phyloP scores from a whole-genome alignment of 495 filamentous ascomycete species.

The Annulohypoxylon bovei region DNA sequence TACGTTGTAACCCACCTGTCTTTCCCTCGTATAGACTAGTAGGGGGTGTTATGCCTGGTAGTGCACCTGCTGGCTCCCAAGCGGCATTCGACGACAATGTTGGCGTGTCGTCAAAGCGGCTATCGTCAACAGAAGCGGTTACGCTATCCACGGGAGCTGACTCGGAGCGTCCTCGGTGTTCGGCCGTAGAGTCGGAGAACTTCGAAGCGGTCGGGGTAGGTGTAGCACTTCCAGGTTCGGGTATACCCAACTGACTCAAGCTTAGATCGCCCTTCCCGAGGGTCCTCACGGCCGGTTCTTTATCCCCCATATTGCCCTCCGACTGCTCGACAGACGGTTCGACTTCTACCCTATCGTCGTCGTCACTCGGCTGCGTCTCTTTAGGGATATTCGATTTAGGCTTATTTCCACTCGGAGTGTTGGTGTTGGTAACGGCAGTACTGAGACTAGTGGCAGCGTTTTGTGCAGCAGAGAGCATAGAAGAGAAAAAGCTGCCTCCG shows the following conservation, averaged over 20 bases:
- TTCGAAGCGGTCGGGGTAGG: constrained; percentile 53
- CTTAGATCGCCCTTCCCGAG: constrained; percentile 89
- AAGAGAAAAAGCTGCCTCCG: constrained; percentile 84
- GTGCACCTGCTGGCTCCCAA: constrained; percentile 61
- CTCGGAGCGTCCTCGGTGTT: constrained; percentile 53
- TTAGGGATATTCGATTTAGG: constrained; percentile 48
- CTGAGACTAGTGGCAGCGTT: constrained; percentile 89
- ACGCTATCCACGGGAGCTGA: constrained; percentile 55
- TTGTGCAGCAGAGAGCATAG: constrained; percentile 90
- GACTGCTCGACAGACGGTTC: constrained; percentile 52
- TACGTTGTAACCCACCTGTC: constrained; percentile 69
- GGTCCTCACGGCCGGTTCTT: constrained; percentile 85
- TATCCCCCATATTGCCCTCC: constrained; percentile 60
- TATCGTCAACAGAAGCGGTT: constrained; percentile 32
- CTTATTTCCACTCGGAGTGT: constrained; percentile 54
- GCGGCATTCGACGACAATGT: constrained; percentile 53
- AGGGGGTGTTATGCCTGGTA: constrained; percentile 71
- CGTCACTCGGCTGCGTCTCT: constrained; percentile 46
- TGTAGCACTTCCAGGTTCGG: constrained; percentile 58
- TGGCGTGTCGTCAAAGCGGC: constrained; percentile 44
- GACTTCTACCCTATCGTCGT: constrained; percentile 59
- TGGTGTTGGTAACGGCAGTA: constrained; percentile 78
- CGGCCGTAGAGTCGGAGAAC: constrained; percentile 55
- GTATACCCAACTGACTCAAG: constrained; percentile 81
- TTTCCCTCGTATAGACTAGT: constrained; percentile 77